Evolutionary conservation across 345 rosid genomes (phyloP), one percentile per base, ranked within the genome.

Genomic region (Crucihimalaya himalaica): DNA sequence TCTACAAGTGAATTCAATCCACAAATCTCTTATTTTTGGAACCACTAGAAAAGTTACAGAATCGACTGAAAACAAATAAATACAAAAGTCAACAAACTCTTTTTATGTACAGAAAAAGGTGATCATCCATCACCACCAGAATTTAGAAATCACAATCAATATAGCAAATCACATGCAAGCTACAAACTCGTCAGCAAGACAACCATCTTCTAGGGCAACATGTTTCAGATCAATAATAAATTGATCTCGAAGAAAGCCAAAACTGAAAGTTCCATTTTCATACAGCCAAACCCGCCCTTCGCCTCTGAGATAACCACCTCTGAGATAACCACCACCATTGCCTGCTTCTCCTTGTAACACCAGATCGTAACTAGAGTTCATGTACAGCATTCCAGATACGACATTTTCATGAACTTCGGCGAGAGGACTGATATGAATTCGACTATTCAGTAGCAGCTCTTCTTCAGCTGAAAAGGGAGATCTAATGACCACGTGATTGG

Each of bases 231-330:
- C 93, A 35, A 81, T 66, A 25, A 91, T 66, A 47, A 81, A 82
- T 65, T 85, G 87, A 76, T 91, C 95, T 60, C 71, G 65, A 70
- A 91, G 87, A 82, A 88, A 89, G 39, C 96, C 98, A 37, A 87
- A 94, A 15, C 96, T 89, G 23, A 94, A 91, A 4, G 90, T 82
- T 53, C 93, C 96, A 40, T 89, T 78, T 66, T 40, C 77, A 55
- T 91, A 88, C 74, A 82, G 83, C 98, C 98, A 91, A 14, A 94
- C 87, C 83, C 95, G 86, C 28, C 97, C 96, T 53, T 88, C 87
- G n/a, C 80, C 88, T 46, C 54, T 75, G 58, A 13, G 43, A 42
- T 42, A 10, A 14, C 42, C 63, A 42, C 6, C 16, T n/a, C 54
- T 75, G 58, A 13, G 43, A 42, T 42, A 10, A 14, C 42, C 63